Evolutionary conservation across 495 filamentous ascomycete genomes (phyloP).

Genomic region (Aspergillus hancockii): DNA sequence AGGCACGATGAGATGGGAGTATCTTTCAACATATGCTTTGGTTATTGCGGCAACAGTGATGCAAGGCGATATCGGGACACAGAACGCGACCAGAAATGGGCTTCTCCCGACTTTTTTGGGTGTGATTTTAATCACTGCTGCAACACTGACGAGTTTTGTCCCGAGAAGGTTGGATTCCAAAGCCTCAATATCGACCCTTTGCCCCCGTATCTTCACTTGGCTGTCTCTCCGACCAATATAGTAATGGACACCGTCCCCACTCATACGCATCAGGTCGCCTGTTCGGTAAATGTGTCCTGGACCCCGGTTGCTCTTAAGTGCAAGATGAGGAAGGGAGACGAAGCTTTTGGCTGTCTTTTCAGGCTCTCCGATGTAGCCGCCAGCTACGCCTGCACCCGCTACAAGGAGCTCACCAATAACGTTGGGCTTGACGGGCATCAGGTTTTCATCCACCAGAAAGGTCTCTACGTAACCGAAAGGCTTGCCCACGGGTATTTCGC

Average conservation of each 20-base stretch:
- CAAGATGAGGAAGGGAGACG: not conserved
- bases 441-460: slow-evolving; percentile 4
- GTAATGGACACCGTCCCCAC: not conserved
- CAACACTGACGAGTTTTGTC: not conserved
- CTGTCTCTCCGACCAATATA: slow-evolving; percentile 11
- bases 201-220: slow-evolving; percentile 10
- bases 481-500: slow-evolving; percentile 6
- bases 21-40: not conserved
- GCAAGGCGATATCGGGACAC: not conserved
- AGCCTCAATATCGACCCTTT: slow-evolving; percentile 6
- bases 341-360: slow-evolving; percentile 1
- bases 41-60: not conserved
- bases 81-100: not conserved
- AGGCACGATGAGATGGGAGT: slow-evolving; percentile 4
- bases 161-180: slow-evolving; percentile 1
- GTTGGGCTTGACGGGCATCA: not conserved
- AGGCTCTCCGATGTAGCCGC: slow-evolving; percentile 2
- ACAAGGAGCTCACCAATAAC: slow-evolving; percentile 4
- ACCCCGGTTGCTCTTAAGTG: too few species aligned
- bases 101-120: not conserved
- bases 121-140: not conserved
- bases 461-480: not conserved
- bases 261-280: slow-evolving; percentile 6
- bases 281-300: slow-evolving; percentile 9
- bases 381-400: not conserved